These are phyloP conservation scores for Boletus sensibilis DNA, from an alignment of 768 basidiomycete genomes.

Conservation along the genomic window DNA sequence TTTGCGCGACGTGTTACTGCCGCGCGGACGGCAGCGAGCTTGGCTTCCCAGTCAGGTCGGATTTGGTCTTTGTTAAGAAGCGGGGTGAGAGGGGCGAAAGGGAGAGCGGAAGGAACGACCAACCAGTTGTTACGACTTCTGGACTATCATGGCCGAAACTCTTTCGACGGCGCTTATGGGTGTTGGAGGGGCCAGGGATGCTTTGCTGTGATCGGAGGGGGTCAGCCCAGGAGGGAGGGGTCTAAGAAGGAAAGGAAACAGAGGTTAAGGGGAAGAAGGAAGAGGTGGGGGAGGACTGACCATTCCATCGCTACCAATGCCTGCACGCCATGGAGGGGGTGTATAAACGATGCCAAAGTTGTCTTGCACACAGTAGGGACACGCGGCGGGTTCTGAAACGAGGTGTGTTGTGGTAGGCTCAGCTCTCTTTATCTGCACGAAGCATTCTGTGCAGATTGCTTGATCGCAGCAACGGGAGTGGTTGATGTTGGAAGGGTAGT, in stretches of 20 bases:
- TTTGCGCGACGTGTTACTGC: constrained; percentile 96
- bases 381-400: constrained; percentile 94
- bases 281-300: constrained; percentile 39
- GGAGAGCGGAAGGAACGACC: constrained; percentile 22
- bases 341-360: constrained; percentile 94
- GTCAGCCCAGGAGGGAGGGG: constrained; percentile 52
- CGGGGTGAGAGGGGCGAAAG: constrained; percentile 9
- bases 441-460: constrained; percentile 98
- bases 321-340: constrained; percentile 77
- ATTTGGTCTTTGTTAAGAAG: constrained; percentile 70
- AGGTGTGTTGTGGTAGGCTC: constrained; percentile 95
- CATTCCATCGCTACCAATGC: constrained; percentile 71
- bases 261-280: not conserved
- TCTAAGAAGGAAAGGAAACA: constrained; percentile 23
- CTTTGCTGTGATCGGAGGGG: constrained; percentile 47
- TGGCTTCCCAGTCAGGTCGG: constrained; percentile 97
- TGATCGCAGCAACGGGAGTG: constrained; percentile 98
- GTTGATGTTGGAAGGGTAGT: constrained; percentile 97
- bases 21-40: constrained; percentile 90
- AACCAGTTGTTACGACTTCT: constrained; percentile 90
- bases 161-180: constrained; percentile 78
- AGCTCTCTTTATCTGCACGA: constrained; percentile 96
- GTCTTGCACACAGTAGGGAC: constrained; percentile 96
- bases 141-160: constrained; percentile 83
- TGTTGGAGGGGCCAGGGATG: constrained; percentile 38